phyloP scores from a whole-genome alignment of 2,329 filamentous ascomycete species.

The Cladosporium sp. region DNA sequence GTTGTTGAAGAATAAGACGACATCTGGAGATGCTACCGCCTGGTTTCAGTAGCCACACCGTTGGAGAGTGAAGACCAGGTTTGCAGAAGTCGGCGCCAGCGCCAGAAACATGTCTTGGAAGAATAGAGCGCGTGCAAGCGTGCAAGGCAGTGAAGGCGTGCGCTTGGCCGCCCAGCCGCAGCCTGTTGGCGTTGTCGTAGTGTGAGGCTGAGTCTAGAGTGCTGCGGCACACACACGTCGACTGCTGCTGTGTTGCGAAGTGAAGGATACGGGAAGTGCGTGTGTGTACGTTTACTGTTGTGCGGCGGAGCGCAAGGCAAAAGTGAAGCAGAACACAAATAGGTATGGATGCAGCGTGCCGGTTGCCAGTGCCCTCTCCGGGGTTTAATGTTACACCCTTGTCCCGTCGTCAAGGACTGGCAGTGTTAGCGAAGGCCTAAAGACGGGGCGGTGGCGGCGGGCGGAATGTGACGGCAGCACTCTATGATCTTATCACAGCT shows the following conservation, averaged over 20 bases:
- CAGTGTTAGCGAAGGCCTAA: background rate
- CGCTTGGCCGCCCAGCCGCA: constrained; percentile 7
- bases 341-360: background rate
- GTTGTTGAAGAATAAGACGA: constrained; percentile 8
- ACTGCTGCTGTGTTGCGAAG: too few relatives aligned
- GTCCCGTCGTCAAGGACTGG: background rate
- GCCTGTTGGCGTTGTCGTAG: background rate
- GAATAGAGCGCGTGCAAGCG: background rate
- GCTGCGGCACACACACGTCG: background rate
- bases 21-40: background rate
- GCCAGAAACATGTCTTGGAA: constrained; percentile 8
- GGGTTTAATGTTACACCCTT: constrained; percentile 6
- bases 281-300: background rate
- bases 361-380: constrained; percentile 2
- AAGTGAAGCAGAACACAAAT: background rate
- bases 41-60: too few relatives aligned
- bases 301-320: background rate
- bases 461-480: constrained; percentile 10
- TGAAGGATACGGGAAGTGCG: background rate
- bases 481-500: background rate
- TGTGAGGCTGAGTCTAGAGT: constrained; percentile 7
- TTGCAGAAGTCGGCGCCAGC: constrained; percentile 8
- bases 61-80: background rate
- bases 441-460: background rate
- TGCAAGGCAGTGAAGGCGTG: background rate